phyloP scores from a whole-genome alignment of 1,139 yeast species.

The Lodderomyces parapsilosis region DNA sequence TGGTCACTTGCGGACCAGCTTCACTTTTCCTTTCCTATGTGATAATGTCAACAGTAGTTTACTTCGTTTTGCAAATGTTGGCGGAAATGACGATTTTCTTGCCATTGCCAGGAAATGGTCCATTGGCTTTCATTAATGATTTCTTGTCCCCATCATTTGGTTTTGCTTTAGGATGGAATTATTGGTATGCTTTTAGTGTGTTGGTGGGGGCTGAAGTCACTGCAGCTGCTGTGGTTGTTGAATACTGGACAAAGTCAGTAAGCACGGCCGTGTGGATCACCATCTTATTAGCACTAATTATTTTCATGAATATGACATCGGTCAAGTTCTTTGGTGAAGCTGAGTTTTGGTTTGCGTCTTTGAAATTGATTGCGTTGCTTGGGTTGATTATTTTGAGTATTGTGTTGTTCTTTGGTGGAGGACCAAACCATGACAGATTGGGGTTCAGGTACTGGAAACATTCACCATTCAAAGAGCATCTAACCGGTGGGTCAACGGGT shows the following conservation, averaged over 20 bases:
- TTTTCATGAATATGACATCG: slow-evolving; percentile 41
- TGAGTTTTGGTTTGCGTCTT: slow-evolving; percentile 64
- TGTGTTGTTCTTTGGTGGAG: slow-evolving; percentile 50
- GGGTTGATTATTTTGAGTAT: slow-evolving; percentile 44
- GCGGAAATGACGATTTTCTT: slow-evolving; percentile 64
- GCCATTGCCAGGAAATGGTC: slow-evolving; percentile 50
- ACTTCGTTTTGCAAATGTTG: slow-evolving; percentile 55
- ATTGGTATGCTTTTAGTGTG: slow-evolving; percentile 50
- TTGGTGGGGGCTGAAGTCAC: slow-evolving; percentile 51
- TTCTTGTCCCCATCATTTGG: slow-evolving; percentile 38
- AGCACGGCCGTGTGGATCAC: slow-evolving; percentile 56
- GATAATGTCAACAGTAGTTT: slow-evolving; percentile 52
- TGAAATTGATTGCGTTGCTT: slow-evolving; percentile 42
- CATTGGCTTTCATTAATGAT: slow-evolving; percentile 38
- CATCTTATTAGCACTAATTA: slow-evolving; percentile 41
- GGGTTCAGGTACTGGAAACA: slow-evolving; percentile 66
- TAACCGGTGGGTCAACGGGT: slow-evolving; percentile 60
- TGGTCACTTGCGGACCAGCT: slow-evolving; percentile 53
- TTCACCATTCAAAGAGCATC: slow-evolving; percentile 45
- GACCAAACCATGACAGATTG: slow-evolving; percentile 58
- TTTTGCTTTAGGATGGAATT: slow-evolving; percentile 56
- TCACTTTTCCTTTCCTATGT: slow-evolving; percentile 49
- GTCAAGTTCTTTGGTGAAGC: slow-evolving; percentile 62
- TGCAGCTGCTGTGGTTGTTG: slow-evolving; percentile 50
- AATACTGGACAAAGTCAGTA: slow-evolving; percentile 54